Evolutionary conservation across 2,329 filamentous ascomycete species (phyloP).

Genomic region (Calycina herbarum): DNA sequence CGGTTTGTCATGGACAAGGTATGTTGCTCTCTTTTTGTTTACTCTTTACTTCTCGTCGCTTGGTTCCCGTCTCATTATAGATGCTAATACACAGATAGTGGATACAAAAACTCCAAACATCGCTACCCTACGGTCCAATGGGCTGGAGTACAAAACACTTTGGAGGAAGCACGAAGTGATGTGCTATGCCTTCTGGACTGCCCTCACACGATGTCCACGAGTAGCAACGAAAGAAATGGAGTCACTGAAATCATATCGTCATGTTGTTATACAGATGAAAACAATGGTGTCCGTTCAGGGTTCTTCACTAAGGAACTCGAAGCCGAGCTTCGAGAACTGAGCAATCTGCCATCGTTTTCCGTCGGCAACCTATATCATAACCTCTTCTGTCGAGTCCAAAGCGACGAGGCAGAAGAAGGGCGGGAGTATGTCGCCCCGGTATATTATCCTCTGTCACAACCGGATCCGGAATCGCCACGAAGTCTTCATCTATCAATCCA

Average conservation of each 20-base stretch:
- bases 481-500: constrained; percentile 27
- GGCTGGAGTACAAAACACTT: constrained; percentile 22
- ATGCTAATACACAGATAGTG: constrained; percentile 2
- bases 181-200: constrained; percentile 26
- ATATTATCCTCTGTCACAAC: constrained; percentile 23
- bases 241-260: constrained; percentile 29
- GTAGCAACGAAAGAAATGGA: constrained; percentile 16
- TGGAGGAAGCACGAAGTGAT: constrained; percentile 26
- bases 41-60: background rate
- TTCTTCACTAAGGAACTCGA: constrained; percentile 23
- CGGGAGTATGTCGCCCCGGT: constrained; percentile 18
- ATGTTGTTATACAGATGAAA: constrained; percentile 12
- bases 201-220: constrained; percentile 16
- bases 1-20: constrained; percentile 27
- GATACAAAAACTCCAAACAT: constrained; percentile 10
- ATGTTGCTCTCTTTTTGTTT: background rate
- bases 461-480: constrained; percentile 17
- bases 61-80: background rate
- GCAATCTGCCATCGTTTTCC: constrained; percentile 27
- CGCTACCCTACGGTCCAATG: constrained; percentile 22
- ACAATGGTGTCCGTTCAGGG: constrained; percentile 11
- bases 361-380: constrained; percentile 30
- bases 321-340: constrained; percentile 25
- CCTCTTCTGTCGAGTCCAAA: constrained; percentile 25
- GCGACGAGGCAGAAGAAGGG: constrained; percentile 16